phyloP scores from a whole-genome alignment of 2,329 filamentous ascomycete genomes.

The Xylariaceae sp. region DNA sequence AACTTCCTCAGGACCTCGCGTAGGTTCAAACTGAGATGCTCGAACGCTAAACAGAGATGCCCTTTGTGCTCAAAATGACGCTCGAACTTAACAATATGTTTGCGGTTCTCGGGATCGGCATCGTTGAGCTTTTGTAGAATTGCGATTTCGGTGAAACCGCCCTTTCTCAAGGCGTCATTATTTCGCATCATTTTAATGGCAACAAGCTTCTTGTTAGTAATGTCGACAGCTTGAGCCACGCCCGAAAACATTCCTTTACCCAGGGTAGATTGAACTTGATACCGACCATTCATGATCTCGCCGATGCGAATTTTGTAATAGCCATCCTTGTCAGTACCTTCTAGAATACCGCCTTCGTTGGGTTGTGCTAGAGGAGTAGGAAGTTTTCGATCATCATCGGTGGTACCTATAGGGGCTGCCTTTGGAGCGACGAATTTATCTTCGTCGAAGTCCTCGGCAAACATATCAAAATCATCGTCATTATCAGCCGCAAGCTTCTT shows the following conservation, averaged over 20 bases:
- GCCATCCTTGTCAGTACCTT: slow-evolving; percentile 90
- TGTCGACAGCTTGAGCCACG: slow-evolving; percentile 83
- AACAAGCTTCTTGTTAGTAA: slow-evolving; percentile 69
- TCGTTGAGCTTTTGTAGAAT: slow-evolving; percentile 84
- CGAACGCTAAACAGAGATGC: slow-evolving; percentile 94
- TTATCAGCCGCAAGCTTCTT: slow-evolving; percentile 50
- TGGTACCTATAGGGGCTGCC: slow-evolving; percentile 35
- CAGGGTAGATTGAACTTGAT: slow-evolving; percentile 81
- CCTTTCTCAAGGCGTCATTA: slow-evolving; percentile 88
- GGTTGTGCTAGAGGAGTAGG: slow-evolving; percentile 45
- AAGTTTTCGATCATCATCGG: slow-evolving; percentile 43
- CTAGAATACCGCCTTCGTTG: slow-evolving; percentile 71
- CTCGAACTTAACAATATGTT: slow-evolving; percentile 85
- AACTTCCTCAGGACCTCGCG: slow-evolving; percentile 95
- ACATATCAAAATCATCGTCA: slow-evolving; percentile 80
- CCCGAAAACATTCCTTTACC: slow-evolving; percentile 96
- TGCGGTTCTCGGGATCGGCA: slow-evolving; percentile 81
- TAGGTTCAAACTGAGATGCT: slow-evolving; percentile 88
- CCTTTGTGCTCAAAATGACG: slow-evolving; percentile 89
- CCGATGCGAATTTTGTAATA: slow-evolving; percentile 95
- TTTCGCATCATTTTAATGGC: slow-evolving; percentile 98
- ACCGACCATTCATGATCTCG: slow-evolving; percentile 83
- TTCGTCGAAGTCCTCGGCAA: slow-evolving; percentile 73
- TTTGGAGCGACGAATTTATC: slow-evolving; percentile 59
- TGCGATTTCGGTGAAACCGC: slow-evolving; percentile 88